phyloP scores from a whole-genome alignment of 345 rosid genomes.

The Limnanthes douglasii region DNA sequence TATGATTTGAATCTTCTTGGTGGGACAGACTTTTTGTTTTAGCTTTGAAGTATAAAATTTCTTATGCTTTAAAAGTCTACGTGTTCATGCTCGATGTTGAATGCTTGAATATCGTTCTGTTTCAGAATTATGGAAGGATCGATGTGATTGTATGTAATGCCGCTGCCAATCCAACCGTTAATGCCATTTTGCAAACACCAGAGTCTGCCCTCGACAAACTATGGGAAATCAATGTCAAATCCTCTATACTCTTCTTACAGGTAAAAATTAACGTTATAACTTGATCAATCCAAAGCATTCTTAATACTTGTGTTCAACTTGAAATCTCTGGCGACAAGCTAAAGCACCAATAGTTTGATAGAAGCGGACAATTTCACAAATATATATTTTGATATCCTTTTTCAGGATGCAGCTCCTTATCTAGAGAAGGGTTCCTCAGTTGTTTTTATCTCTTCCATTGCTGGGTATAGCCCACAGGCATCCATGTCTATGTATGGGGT shows the following conservation, averaged over 20 bases:
- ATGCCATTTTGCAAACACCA: slow-evolving; percentile 37
- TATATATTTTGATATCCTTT: background rate
- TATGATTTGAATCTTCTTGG: too few relatives aligned
- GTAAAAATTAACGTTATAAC: slow-evolving; percentile 11
- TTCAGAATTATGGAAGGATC: slow-evolving; percentile 67
- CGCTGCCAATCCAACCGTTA: slow-evolving; percentile 67
- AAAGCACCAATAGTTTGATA: background rate
- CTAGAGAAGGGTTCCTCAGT: slow-evolving; percentile 67
- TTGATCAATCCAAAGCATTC: background rate
- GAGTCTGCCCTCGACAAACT: slow-evolving; percentile 68
- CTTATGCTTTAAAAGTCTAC: too few relatives aligned
- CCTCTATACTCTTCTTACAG: slow-evolving; percentile 53
- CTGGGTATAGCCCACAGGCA: slow-evolving; percentile 47
- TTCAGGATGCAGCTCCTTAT: slow-evolving; percentile 72
- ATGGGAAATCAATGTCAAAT: slow-evolving; percentile 84
- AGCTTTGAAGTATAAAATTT: too few relatives aligned
- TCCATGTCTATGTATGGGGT: slow-evolving; percentile 86
- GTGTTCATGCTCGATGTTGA: too few relatives aligned
- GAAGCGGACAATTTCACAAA: background rate
- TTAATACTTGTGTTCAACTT: background rate
- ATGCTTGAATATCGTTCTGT: slow-evolving; percentile 1
- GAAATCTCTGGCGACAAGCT: background rate
- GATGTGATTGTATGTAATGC: slow-evolving; percentile 74
- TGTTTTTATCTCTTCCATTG: slow-evolving; percentile 57
- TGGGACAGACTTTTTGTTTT: too few relatives aligned